These are phyloP conservation scores for Trichocomaceae sp. DNA, from an alignment of 2,329 filamentous ascomycete genomes.

Conservation along the genomic window DNA sequence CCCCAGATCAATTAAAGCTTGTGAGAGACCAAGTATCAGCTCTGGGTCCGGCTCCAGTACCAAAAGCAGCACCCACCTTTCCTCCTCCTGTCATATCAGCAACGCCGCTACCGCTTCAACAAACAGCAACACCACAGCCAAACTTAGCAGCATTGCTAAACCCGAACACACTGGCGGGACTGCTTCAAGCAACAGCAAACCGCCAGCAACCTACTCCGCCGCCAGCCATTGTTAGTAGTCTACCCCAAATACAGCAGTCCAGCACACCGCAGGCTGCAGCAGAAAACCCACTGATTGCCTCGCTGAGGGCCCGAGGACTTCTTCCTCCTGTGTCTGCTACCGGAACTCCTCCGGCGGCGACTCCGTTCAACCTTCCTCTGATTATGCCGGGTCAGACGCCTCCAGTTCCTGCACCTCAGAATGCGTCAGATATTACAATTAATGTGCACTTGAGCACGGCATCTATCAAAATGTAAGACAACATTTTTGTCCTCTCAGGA, in stretches of 20 bases:
- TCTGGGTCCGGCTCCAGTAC: conserved; percentile 54
- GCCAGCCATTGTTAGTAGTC: conserved; percentile 40
- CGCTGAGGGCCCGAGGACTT: conserved; percentile 62
- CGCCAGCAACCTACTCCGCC: conserved; percentile 36
- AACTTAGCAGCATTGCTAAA: conserved; percentile 32
- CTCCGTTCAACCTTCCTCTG: conserved; percentile 35
- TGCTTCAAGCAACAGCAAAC: conserved; percentile 39
- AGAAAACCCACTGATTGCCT: conserved; percentile 58
- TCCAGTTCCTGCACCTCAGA: conserved; percentile 28
- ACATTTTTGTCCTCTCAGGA: conserved; percentile 19
- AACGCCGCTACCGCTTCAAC: conserved; percentile 35
- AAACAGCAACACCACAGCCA: conserved; percentile 9
- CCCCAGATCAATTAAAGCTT: conserved; percentile 72
- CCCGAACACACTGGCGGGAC: conserved; percentile 37
- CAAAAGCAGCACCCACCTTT: conserved; percentile 16
- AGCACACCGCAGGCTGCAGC: conserved; percentile 49
- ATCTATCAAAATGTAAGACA: conserved; percentile 61
- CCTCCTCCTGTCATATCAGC: conserved; percentile 15
- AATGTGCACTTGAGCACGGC: conserved; percentile 53
- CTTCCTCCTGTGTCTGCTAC: conserved; percentile 44
- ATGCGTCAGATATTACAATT: conserved; percentile 23
- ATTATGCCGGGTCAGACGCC: conserved; percentile 36
- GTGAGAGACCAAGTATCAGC: conserved; percentile 80
- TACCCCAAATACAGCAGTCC: conserved; percentile 53
- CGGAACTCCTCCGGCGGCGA: conserved; percentile 30